Conservation (phyloP, 2,329 filamentous ascomycete species). For the Trichoderma sp. region DNA sequence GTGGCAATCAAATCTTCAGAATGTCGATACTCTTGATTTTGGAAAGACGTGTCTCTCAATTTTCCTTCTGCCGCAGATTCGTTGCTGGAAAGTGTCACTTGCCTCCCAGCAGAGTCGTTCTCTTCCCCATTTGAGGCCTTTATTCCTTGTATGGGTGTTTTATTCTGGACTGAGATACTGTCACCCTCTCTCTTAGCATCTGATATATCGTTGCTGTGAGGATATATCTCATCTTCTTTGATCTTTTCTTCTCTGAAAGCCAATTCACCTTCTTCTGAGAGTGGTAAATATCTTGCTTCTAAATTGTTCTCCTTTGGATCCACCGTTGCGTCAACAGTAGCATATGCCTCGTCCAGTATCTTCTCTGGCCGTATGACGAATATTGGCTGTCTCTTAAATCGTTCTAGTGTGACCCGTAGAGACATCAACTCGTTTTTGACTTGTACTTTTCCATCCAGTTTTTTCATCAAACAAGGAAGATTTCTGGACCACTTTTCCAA, state of each 20-base stretch:
- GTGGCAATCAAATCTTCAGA: no score
- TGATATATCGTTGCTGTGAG: no score
- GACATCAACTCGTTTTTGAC: conserved; percentile 21
- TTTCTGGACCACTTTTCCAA: background rate
- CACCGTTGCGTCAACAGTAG: conserved; percentile 20
- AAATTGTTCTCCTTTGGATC: background rate
- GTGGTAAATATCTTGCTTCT: background rate
- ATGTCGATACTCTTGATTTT: no score
- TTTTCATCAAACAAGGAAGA: background rate
- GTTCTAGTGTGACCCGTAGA: conserved; percentile 8
- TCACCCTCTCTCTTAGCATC: no score
- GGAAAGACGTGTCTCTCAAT: no score
- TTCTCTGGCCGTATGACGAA: conserved; percentile 2
- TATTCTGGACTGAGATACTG: no score
- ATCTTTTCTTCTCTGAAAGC: background rate
- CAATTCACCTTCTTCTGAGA: background rate
- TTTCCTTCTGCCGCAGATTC: no score
- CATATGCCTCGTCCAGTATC: background rate
- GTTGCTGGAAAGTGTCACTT: no score
- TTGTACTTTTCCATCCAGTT: background rate
- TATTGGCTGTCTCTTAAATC: background rate
- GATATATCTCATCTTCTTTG: background rate
- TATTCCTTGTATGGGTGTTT: no score
- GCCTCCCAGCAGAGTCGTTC: no score
- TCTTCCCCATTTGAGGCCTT: no score